Conservation (phyloP, 495 filamentous ascomycete genomes). For the Xylaria intraflava region DNA sequence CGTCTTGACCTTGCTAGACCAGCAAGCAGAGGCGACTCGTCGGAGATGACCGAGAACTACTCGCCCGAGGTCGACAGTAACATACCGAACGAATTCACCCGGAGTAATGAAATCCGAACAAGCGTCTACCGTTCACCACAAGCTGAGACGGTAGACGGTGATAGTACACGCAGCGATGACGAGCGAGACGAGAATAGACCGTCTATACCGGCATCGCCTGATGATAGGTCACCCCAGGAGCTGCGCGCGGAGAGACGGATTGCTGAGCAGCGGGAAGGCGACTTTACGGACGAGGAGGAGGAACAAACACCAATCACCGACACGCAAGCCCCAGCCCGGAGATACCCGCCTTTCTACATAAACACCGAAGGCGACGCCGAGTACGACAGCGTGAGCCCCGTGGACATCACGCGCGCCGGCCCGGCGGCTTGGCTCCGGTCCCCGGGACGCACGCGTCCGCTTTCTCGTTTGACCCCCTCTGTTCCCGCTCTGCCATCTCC, state of each 20-base stretch:
- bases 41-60: neutral
- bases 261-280: neutral
- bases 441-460: too few relatives aligned
- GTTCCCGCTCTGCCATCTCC: too few relatives aligned
- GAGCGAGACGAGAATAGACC: too few relatives aligned
- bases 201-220: neutral
- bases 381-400: neutral
- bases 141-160: neutral
- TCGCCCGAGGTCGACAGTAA: constrained; percentile 1
- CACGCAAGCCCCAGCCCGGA: neutral
- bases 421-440: too few relatives aligned
- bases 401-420: too few relatives aligned
- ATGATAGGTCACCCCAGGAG: neutral
- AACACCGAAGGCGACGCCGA: neutral
- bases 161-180: neutral
- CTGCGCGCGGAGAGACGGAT: neutral
- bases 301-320: too few relatives aligned
- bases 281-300: neutral
- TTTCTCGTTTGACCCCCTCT: too few relatives aligned
- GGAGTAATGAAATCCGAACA: neutral
- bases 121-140: neutral
- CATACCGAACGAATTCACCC: neutral
- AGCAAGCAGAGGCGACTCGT: neutral
- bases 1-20: neutral
- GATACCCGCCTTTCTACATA: neutral